phyloP scores from a whole-genome alignment of 2,329 filamentous ascomycete species.

The Colletotrichum cordylinicola region DNA sequence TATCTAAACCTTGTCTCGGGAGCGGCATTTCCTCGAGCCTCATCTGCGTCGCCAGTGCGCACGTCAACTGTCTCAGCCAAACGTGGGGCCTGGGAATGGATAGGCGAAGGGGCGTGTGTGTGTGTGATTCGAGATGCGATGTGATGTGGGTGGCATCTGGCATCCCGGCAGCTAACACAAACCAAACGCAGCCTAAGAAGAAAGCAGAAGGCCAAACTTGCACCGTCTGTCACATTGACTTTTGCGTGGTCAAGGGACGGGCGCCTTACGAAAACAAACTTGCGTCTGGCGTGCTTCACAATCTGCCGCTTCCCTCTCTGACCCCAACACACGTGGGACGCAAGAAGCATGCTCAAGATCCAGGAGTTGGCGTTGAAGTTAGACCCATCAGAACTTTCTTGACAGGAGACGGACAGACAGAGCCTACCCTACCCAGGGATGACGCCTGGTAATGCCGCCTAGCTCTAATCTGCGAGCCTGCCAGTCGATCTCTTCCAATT shows the following conservation, averaged over 20 bases:
- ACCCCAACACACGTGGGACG: neutral
- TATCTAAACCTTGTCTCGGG: slow-evolving; percentile 7
- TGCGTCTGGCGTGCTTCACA: slow-evolving; percentile 1
- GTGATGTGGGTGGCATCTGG: slow-evolving; percentile 10
- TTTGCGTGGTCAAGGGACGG: neutral
- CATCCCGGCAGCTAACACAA: neutral
- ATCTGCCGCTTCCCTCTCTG: neutral
- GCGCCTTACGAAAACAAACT: slow-evolving; percentile 1
- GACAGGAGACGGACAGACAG: neutral
- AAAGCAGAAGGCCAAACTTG: neutral
- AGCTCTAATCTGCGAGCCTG: neutral
- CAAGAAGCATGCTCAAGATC: neutral
- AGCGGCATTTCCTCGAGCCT: slow-evolving; percentile 14
- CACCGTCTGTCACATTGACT: neutral
- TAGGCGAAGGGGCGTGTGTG: neutral
- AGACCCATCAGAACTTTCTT: neutral
- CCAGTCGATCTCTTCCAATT: neutral
- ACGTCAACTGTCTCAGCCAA: slow-evolving; percentile 11
- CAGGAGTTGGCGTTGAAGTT: neutral
- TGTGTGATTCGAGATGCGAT: neutral
- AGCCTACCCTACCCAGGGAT: neutral
- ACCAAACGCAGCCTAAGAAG: neutral
- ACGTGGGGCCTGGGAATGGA: neutral
- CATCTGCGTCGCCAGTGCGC: neutral
- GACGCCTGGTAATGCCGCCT: neutral